Base-by-base conservation (phyloP, 2,329 filamentous ascomycete genomes). In the Ophiostoma piceae region DNA sequence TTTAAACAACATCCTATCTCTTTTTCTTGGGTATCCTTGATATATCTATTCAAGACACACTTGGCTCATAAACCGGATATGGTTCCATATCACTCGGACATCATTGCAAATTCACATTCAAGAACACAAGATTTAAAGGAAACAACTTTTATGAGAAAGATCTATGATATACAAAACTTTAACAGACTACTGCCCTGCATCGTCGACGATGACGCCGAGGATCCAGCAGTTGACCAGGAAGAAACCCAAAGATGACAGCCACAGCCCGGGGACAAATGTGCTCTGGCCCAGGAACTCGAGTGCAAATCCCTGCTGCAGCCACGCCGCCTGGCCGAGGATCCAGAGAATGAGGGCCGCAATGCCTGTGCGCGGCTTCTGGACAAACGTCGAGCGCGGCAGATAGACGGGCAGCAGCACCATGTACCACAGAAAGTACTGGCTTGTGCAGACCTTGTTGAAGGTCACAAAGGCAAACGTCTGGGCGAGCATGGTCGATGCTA, bases 361-460 rank as follows among this genome's bases (percentile, higher is more conserved):
- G 1, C 95, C 95, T 3, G 90, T 79, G 6, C 76, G 76, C 0
- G 87, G 87, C 2, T 80, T 83, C 4, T 78, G 83, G 0, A 96
- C 80, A 16, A 97, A 84, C 0, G 90, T 90, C 0, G 94, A 97
- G 51, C 81, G 81, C 0, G 94, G 93, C 0, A 99, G 88, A 77
- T 97, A 96, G 67, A 97, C 89, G 0, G 95, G 95, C 2, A 98
- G 83, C 75, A 99, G 92, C 73, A 97, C 87, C 79, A 97, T 89
- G 79, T 99, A 98, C 95, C 95, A 99, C 67, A 99, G 86, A 79
- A 99, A 99, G 79, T 99, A 99, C 92, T 98, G 94, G 76, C 93
- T 97, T 2, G 95, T 99, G 84, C 94, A 98, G 72, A 99, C 95
- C 82, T 99, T 99, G 82, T 99, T 99, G 75, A 98, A 98, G 0